Evolutionary conservation across 2,329 filamentous ascomycete genomes (phyloP), one percentile per base, ranked within the genome.

Genomic region (Alternaria gansuensis): DNA sequence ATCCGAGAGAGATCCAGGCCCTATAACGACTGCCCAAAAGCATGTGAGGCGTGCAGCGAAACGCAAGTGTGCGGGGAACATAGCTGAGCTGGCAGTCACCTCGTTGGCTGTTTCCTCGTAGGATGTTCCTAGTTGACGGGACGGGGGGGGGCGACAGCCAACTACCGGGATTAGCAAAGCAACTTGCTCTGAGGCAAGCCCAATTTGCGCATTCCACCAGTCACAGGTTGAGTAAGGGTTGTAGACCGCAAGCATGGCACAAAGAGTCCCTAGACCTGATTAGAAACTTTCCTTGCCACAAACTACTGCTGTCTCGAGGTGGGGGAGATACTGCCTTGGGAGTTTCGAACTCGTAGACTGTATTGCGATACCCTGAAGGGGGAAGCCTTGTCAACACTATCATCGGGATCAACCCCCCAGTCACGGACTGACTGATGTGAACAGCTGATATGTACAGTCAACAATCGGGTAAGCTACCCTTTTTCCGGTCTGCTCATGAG

Each of bases 1-100:
- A 24, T 58, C 55, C 55, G 50, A 54, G 36, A 48, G 21, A 24
- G 44, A 48, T 24, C 44, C 44, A 48, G 44, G 29, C 44, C 29
- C 33, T 21, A 31, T 48, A 24, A 48, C 55, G 50, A 40, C 28
- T 50, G n/a, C 36, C 17, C 40, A 48, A 54, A 41, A 55, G 33
- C 36, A 53, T 53, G 54, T 57, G 49, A 57, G 36, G 41, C 49
- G 34, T 50, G 33, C 39, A 54, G 43, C 31, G 41, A 43, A 41
- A 54, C 50, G 50, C 55, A 58, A 54, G 51, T 58, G 51, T 58
- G 55, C 55, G 55, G 55, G 55, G 55, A 58, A 58, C 40, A 21
- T 13, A 54, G 36, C 34, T 54, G 50, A 54, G 36, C 31, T 54
- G 55, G 36, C 50, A 48, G 37, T 26, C 31, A 28, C n/a, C 51